These are phyloP conservation scores for Lanzia echinophila DNA, from an alignment of 2,329 filamentous ascomycete genomes.

Conservation along the genomic window DNA sequence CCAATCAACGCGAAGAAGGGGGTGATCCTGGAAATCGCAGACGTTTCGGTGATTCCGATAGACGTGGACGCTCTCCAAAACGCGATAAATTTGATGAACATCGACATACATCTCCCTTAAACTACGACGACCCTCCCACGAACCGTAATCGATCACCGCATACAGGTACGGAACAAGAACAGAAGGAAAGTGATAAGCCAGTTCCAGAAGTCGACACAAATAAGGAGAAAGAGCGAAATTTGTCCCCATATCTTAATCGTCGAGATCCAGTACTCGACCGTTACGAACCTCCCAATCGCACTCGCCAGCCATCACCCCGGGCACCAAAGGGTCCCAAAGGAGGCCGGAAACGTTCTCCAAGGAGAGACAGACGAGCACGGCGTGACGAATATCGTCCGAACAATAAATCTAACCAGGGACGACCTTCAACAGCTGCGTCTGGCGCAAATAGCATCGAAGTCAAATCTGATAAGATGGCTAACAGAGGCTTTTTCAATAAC, in stretches of 20 bases:
- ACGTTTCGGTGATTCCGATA: slow-evolving; percentile 22
- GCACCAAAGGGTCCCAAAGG: slow-evolving; percentile 21
- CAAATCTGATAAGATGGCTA: slow-evolving; percentile 31
- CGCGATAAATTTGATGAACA: slow-evolving; percentile 18
- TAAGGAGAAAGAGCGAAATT: slow-evolving; percentile 19
- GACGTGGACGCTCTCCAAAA: slow-evolving; percentile 25
- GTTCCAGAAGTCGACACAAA: slow-evolving; percentile 18
- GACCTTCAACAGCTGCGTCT: slow-evolving; percentile 25
- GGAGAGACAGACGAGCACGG: slow-evolving; percentile 18
- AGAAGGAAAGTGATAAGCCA: slow-evolving; percentile 20
- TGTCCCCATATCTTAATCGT: slow-evolving; percentile 17
- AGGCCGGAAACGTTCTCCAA: slow-evolving; percentile 21
- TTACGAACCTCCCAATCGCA: slow-evolving; percentile 23
- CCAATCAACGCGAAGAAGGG: slow-evolving; percentile 17
- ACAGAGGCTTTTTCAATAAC: slow-evolving; percentile 30
- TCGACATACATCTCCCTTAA: slow-evolving; percentile 10
- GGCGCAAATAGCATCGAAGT: slow-evolving; percentile 33
- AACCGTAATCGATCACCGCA: slow-evolving; percentile 18
- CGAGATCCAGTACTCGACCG: slow-evolving; percentile 26
- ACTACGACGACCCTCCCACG: slow-evolving; percentile 13
- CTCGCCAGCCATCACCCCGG: slow-evolving; percentile 26
- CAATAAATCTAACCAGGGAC: slow-evolving; percentile 23
- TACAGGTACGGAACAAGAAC: slow-evolving; percentile 8
- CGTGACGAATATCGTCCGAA: slow-evolving; percentile 27
- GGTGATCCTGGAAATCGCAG: slow-evolving; percentile 22